Evolutionary conservation across 2,329 filamentous ascomycete species (phyloP).

Genomic region (Ampelomyces quisqualis): DNA sequence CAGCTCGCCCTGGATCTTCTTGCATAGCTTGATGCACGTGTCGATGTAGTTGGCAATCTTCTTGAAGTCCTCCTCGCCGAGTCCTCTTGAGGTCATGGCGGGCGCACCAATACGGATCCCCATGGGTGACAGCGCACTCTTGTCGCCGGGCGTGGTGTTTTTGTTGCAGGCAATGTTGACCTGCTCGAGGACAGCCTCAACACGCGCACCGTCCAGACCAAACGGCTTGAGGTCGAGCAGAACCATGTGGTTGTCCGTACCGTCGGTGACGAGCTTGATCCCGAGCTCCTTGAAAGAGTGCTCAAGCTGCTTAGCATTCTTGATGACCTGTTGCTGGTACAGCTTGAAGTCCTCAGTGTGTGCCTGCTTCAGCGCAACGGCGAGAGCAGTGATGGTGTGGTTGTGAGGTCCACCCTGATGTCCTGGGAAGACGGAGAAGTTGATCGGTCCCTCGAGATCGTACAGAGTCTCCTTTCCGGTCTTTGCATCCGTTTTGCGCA

Average conservation of each 20-base stretch:
- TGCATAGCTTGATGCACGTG: conserved; percentile 82
- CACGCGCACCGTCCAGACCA: conserved; percentile 81
- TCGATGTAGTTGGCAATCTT: conserved; percentile 84
- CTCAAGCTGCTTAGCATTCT: conserved; percentile 88
- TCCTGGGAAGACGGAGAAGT: conserved; percentile 94
- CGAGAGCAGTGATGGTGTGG: conserved; percentile 94
- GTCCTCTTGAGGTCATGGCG: conserved; percentile 97
- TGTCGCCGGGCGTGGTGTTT: conserved; percentile 96
- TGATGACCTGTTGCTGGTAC: conserved; percentile 87
- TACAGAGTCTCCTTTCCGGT: conserved; percentile 83
- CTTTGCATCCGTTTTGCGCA: conserved; percentile 79
- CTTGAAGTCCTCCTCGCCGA: conserved; percentile 81
- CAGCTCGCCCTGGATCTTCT: conserved; percentile 77
- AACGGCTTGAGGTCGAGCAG: conserved; percentile 89
- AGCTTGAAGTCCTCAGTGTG: conserved; percentile 85
- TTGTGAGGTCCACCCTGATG: conserved; percentile 98
- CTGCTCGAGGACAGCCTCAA: conserved; percentile 86
- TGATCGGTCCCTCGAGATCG: conserved; percentile 90
- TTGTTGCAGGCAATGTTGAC: conserved; percentile 98
- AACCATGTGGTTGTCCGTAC: conserved; percentile 96
- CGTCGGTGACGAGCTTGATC: conserved; percentile 88
- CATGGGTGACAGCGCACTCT: conserved; percentile 87
- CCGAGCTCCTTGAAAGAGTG: conserved; percentile 64
- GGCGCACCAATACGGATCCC: conserved; percentile 93
- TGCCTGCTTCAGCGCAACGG: conserved; percentile 92